Percentiles rank a stretch among this genome's conserved stretches.
These are phyloP conservation scores for Chlamydomonas eustigma DNA, from an alignment of 139 green algal genomes.

Conservation along the genomic window DNA sequence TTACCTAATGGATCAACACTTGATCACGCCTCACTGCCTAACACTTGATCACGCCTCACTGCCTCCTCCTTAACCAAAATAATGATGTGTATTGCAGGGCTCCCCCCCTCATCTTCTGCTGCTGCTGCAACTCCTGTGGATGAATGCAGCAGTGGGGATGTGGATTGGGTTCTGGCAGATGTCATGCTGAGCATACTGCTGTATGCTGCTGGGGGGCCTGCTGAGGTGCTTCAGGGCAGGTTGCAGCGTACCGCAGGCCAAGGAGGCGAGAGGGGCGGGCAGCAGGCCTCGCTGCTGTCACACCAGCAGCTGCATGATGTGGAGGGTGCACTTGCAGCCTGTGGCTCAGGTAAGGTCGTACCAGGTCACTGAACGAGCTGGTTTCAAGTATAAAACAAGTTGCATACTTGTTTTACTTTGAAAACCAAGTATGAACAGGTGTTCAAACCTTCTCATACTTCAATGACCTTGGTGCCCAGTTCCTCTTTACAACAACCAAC, in stretches of 20 bases:
- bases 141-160: slow-evolving; percentile 1
- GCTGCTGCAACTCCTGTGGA: background rate
- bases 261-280: background rate
- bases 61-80: background rate
- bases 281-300: background rate
- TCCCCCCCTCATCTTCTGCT: background rate
- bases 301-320: slow-evolving; percentile 5
- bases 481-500: no score
- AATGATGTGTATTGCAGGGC: background rate
- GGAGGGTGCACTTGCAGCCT: no score
- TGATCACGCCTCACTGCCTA: no score
- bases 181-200: slow-evolving; percentile 5
- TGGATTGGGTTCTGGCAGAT: slow-evolving; percentile 6
- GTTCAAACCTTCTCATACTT: no score
- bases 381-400: no score
- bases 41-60: no score
- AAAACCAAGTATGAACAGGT: no score
- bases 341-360: no score
- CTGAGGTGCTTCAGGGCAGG: background rate
- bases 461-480: no score
- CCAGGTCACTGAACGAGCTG: no score
- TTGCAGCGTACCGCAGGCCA: slow-evolving; percentile 2
- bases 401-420: no score
- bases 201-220: background rate
- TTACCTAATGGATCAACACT: no score